Evolutionary conservation across 495 filamentous ascomycete genomes (phyloP).

Genomic region (Podospora pseudoanserina): DNA sequence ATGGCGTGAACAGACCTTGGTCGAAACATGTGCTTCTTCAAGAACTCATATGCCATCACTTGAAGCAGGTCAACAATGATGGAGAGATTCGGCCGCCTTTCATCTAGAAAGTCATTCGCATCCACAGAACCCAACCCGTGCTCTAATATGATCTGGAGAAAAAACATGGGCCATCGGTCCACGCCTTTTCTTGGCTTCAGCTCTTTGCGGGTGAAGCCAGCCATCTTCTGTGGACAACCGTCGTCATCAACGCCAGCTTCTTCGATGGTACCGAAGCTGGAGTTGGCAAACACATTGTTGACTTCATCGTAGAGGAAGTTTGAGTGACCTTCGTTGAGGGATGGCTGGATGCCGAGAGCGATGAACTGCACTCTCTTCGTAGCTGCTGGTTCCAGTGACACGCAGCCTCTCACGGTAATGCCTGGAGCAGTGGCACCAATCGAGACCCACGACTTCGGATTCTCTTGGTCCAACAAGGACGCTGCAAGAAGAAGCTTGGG

Average conservation of each 20-base stretch:
- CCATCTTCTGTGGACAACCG: conserved; percentile 26
- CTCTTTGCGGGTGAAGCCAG: conserved; percentile 54
- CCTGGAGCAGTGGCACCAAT: conserved; percentile 59
- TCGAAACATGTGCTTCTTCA: conserved; percentile 63
- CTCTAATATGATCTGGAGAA: conserved; percentile 61
- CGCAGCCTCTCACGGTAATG: conserved; percentile 60
- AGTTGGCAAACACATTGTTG: conserved; percentile 72
- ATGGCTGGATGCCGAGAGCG: conserved; percentile 62
- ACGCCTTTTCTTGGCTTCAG: conserved; percentile 61
- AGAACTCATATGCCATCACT: conserved; percentile 62
- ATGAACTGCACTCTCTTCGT: conserved; percentile 76
- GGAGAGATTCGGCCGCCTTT: conserved; percentile 35
- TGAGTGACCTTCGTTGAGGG: conserved; percentile 49
- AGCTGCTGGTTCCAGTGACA: conserved; percentile 66
- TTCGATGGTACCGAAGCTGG: conserved; percentile 69
- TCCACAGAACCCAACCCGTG: conserved; percentile 10
- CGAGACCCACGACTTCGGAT: conserved; percentile 59
- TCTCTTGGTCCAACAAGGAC: conserved; percentile 52
- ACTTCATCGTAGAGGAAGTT: conserved; percentile 75
- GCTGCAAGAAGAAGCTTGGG: conserved; percentile 59
- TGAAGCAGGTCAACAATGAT: conserved; percentile 57
- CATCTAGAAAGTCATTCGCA: conserved; percentile 37
- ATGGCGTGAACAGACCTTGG: conserved; percentile 40
- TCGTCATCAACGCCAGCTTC: conserved; percentile 34
- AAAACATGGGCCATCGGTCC: conserved; percentile 91